Conservation (phyloP, 768 basidiomycete species). For the Coprinellus micaceus region DNA sequence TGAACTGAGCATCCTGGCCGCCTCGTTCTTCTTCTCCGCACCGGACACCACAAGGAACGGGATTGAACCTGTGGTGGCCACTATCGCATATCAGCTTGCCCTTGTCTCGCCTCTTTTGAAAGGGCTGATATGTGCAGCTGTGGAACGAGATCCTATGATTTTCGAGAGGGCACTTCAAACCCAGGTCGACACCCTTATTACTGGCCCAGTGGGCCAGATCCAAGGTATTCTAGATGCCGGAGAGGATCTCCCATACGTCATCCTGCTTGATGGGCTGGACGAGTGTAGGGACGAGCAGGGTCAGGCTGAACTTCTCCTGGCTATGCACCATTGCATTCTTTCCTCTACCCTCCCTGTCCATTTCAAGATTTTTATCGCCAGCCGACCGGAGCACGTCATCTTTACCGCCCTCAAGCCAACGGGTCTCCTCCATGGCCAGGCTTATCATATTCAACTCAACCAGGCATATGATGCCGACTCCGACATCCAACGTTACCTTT, state of each 20-base stretch:
- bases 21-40: conserved; percentile 3
- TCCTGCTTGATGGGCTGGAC: conserved; percentile 6
- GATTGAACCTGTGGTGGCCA: neutral
- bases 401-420: neutral
- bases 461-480: neutral
- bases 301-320: neutral
- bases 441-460: neutral
- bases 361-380: neutral
- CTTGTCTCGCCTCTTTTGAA: neutral
- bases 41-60: neutral
- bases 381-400: neutral
- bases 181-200: neutral
- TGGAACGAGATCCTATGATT: neutral
- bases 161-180: neutral
- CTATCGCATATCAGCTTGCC: conserved; percentile 4
- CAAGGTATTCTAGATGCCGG: neutral
- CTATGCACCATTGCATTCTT: neutral
- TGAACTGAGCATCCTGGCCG: neutral
- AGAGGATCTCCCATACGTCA: neutral
- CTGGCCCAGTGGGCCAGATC: neutral
- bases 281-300: neutral
- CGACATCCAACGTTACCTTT: conserved; percentile 3
- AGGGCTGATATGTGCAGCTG: neutral
- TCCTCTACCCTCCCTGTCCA: neutral
- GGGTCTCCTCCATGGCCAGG: neutral